A percentile compares a stretch with the other conserved stretches of the same genome.
Evolutionary conservation across 2,329 filamentous ascomycete genomes (phyloP).

Genomic region (Arthrobotrys musiformis): DNA sequence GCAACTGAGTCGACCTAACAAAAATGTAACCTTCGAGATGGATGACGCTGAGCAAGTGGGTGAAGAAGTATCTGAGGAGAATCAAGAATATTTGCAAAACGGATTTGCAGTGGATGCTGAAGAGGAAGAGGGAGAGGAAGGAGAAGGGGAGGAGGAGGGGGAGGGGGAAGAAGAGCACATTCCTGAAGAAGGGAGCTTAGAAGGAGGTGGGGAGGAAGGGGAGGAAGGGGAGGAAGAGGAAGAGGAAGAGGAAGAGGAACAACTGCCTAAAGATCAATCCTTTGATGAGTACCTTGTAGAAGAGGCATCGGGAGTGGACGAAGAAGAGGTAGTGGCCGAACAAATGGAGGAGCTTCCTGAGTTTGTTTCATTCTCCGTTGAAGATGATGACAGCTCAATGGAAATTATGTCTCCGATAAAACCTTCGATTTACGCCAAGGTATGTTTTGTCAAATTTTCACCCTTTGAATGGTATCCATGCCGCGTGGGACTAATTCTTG

Average conservation of each 20-base stretch:
- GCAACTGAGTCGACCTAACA: slow-evolving; percentile 39
- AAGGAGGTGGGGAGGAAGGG: slow-evolving; percentile 12
- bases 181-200: slow-evolving; percentile 61
- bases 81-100: neutral
- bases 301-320: neutral
- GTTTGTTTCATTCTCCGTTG: slow-evolving; percentile 13
- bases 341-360: slow-evolving; percentile 30
- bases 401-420: slow-evolving; percentile 53
- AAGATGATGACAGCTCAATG: slow-evolving; percentile 47
- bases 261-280: neutral
- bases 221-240: slow-evolving; percentile 53
- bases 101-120: neutral
- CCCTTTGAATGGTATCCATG: no score
- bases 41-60: neutral
- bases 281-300: neutral
- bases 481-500: neutral
- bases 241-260: slow-evolving; percentile 58
- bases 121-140: slow-evolving; percentile 61
- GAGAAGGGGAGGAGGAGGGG: slow-evolving; percentile 20
- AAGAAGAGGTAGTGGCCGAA: neutral
- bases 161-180: neutral
- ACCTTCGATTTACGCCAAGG: slow-evolving; percentile 30
- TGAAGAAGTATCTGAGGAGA: slow-evolving; percentile 59
- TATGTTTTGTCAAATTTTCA: neutral
- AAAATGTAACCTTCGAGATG: neutral